A percentile compares a stretch with the other conserved stretches of the same genome.
Conservation (phyloP, 2,329 filamentous ascomycete genomes). For the Alternaria sp. region DNA sequence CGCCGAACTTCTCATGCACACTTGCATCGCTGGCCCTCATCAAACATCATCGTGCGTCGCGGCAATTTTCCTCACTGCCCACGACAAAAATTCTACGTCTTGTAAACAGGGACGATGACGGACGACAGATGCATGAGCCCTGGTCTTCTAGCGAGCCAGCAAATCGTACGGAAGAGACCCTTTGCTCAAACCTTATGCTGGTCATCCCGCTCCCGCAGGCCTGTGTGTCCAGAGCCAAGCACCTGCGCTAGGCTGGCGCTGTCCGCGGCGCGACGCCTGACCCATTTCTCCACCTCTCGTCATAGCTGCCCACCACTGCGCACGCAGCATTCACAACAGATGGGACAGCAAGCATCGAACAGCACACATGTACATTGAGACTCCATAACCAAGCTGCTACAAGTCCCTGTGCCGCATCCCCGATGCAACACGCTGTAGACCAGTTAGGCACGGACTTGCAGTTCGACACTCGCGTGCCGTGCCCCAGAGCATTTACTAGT, state of each 20-base stretch:
- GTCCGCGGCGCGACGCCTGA: constrained; percentile 33
- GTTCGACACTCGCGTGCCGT: constrained; percentile 29
- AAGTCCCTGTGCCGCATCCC: constrained; percentile 36
- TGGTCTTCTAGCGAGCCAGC: constrained; percentile 30
- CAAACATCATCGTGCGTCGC: constrained; percentile 35
- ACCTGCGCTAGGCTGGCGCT: constrained; percentile 38
- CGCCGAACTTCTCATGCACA: constrained; percentile 37
- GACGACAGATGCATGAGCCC: constrained; percentile 19
- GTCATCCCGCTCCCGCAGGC: constrained; percentile 51
- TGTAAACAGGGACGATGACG: constrained; percentile 1
- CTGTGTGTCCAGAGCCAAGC: constrained; percentile 36
- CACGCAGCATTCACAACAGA: constrained; percentile 17
- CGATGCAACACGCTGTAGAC: constrained; percentile 32
- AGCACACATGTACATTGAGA: constrained; percentile 19
- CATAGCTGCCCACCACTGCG: constrained; percentile 27
- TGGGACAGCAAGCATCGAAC: constrained; percentile 13
- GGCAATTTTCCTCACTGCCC: constrained; percentile 20
- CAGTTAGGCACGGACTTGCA: constrained; percentile 27
- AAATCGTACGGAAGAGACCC: constrained; percentile 34
- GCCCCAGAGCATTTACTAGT: constrained; percentile 17
- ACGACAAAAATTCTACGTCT: constrained; percentile 10
- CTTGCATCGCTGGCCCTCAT: constrained; percentile 28
- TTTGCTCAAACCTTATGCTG: constrained; percentile 50
- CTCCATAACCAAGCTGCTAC: constrained; percentile 27
- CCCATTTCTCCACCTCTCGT: constrained; percentile 34